Conservation (phyloP, 2,329 filamentous ascomycete species). For the Mollisiaceae sp. region DNA sequence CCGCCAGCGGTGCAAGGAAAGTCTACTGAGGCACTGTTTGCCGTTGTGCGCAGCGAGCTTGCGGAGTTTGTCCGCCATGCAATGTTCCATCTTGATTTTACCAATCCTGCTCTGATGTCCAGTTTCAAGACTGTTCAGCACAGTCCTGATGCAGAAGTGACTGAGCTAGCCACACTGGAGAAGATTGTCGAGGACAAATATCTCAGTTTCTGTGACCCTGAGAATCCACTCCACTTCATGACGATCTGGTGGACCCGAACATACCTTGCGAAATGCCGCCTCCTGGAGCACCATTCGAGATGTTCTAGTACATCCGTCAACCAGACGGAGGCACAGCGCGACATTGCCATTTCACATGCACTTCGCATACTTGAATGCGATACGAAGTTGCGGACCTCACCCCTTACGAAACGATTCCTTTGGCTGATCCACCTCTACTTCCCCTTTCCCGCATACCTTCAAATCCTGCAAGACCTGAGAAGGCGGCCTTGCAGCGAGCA, state of each 20-base stretch:
- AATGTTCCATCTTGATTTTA: slow-evolving; percentile 35
- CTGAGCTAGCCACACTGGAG: slow-evolving; percentile 43
- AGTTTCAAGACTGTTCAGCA: slow-evolving; percentile 27
- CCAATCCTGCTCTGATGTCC: slow-evolving; percentile 30
- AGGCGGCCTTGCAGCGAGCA: slow-evolving; percentile 34
- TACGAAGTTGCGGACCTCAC: slow-evolving; percentile 40
- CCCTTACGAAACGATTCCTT: slow-evolving; percentile 38
- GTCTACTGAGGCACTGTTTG: slow-evolving; percentile 65
- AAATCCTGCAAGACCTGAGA: slow-evolving; percentile 42
- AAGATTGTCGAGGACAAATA: slow-evolving; percentile 48
- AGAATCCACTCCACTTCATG: slow-evolving; percentile 46
- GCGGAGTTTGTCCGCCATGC: slow-evolving; percentile 48
- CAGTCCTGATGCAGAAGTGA: slow-evolving; percentile 15
- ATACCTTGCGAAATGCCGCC: slow-evolving; percentile 37
- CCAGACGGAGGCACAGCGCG: slow-evolving; percentile 38
- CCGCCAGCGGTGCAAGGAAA: slow-evolving; percentile 54
- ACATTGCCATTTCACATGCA: slow-evolving; percentile 42
- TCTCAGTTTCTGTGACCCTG: slow-evolving; percentile 48
- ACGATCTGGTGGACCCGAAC: slow-evolving; percentile 38
- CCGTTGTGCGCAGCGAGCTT: slow-evolving; percentile 61
- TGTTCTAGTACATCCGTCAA: slow-evolving; percentile 28
- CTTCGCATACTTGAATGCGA: slow-evolving; percentile 43
- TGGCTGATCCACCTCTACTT: slow-evolving; percentile 44
- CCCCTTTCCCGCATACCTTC: slow-evolving; percentile 43
- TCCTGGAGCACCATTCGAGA: slow-evolving; percentile 39